A percentile compares a stretch with the other conserved stretches of the same genome.
Evolutionary conservation across 1,284 basidiomycete species (phyloP).

Genomic region (Malassezia sympodialis): DNA sequence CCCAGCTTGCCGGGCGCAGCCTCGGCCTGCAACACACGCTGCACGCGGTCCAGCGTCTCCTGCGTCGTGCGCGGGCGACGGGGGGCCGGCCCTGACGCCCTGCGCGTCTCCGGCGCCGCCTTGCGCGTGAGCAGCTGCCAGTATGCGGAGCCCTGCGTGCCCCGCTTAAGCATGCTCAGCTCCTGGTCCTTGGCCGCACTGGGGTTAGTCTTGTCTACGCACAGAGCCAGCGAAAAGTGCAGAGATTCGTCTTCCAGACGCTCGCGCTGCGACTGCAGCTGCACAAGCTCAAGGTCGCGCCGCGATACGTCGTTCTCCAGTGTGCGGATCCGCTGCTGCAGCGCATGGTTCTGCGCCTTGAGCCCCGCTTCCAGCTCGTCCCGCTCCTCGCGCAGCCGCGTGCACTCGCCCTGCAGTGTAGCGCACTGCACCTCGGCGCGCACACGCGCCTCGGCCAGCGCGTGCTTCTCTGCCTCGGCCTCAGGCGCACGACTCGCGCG

Average conservation of each 20-base stretch:
- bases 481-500: not conserved
- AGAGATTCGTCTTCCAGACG: constrained; percentile 28
- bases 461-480: not conserved
- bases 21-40: not conserved
- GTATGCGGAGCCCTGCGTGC: constrained; percentile 15
- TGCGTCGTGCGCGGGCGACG: not conserved
- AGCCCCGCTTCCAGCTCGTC: constrained; percentile 8
- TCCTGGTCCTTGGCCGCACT: constrained; percentile 27
- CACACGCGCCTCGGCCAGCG: not conserved
- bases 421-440: constrained; percentile 3
- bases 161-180: constrained; percentile 30
- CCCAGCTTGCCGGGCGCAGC: not conserved
- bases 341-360: not conserved
- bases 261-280: constrained; percentile 29
- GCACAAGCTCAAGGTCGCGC: constrained; percentile 21
- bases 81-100: not conserved
- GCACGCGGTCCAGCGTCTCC: not conserved
- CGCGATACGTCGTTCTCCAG: constrained; percentile 20
- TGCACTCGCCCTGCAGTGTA: not conserved
- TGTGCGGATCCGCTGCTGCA: constrained; percentile 8
- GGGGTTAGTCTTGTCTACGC: not conserved
- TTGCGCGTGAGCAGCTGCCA: constrained; percentile 1
- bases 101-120: not conserved
- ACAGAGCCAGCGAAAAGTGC: constrained; percentile 27
- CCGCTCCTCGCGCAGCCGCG: not conserved